phyloP scores from a whole-genome alignment of 371 early-diverging fungal genomes.

The Ecytonucleospora hepatopenaei region DNA sequence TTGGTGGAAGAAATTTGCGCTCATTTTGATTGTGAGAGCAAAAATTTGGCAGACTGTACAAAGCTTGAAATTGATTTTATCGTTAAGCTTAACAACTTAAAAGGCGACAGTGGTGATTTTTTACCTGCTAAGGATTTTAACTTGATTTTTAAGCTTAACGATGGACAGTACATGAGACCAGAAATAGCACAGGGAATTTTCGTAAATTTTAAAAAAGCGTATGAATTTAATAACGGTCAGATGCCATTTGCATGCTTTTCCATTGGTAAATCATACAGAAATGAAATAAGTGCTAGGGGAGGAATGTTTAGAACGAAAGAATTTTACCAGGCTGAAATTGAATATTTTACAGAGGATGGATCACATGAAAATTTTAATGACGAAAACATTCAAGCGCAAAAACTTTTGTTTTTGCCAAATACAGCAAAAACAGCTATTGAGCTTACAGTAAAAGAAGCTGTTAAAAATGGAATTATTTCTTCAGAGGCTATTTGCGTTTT shows the following conservation, averaged over 20 bases:
- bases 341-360: slow-evolving; percentile 87
- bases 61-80: slow-evolving; percentile 72
- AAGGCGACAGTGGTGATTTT: slow-evolving; percentile 60
- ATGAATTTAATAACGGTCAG: slow-evolving; percentile 87
- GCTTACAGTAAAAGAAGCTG: slow-evolving; percentile 83
- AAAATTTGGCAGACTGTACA: slow-evolving; percentile 68
- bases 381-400: slow-evolving; percentile 66
- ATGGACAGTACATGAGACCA: slow-evolving; percentile 74
- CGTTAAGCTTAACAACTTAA: slow-evolving; percentile 72
- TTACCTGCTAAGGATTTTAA: slow-evolving; percentile 85
- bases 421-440: slow-evolving; percentile 49
- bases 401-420: slow-evolving; percentile 64
- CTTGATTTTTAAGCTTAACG: slow-evolving; percentile 91
- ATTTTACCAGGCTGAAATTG: slow-evolving; percentile 98
- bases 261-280: slow-evolving; percentile 94
- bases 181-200: slow-evolving; percentile 99
- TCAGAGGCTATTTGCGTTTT: slow-evolving; percentile 96
- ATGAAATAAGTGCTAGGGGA: slow-evolving; percentile 93
- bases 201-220: slow-evolving; percentile 83
- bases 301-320: slow-evolving; percentile 92
- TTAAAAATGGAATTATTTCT: slow-evolving; percentile 69
- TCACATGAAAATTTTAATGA: slow-evolving; percentile 73
- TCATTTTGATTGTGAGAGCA: not conserved
- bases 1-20: not conserved
- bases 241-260: slow-evolving; percentile 97